Base-by-base conservation (phyloP, 2,329 filamentous ascomycete species). In the Didymellaceae sp. region DNA sequence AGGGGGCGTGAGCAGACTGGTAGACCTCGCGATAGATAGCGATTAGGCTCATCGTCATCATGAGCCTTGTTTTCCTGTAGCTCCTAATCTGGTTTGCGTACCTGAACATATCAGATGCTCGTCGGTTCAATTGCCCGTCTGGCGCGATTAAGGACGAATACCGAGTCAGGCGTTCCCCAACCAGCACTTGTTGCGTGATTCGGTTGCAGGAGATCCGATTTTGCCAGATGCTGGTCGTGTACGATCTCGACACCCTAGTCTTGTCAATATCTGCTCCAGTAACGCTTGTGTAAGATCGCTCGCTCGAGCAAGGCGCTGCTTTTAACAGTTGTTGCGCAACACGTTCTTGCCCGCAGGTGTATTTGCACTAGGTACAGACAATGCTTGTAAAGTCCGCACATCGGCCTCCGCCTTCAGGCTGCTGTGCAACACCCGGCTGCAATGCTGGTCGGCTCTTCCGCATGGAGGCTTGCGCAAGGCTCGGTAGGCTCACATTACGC, bases 341-440 rank as follows among this genome's bases (percentile, higher is more conserved):
- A 40, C 8, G 18, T 31, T 38, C 24, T 31, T 44, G 31, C n/a
- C 25, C 20, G 34, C 17, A 38, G 37, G 32, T 24, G 28, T 28
- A 26, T 20, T 30, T 16, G 41, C 33, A n/a, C 18, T 30, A 33
- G 30, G 42, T 32, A 38, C 35, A 38, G 14, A n/a, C 22, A 42
- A 30, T 28, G 20, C 21, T 38, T 24, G 25, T 37, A 32, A 42
- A 24, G 35, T 42, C 47, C 54, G 52, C 30, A 41, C 41, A 31
- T 26, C 21, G 22, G 5, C 2, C 18, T 31, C 41, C 32, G 42
- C 42, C 35, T 11, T 42, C 42, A 17, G n/a, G 35, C 49, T 63
- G 62, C 26, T 38, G 61, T 66, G 61, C 46, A 57, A 66, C 59
- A 52, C 24, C 31, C 43, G 52, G 52, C 37, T 55, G 18, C 32